Conservation (phyloP, 1,284 basidiomycete genomes). For the Meripilus lineatus region DNA sequence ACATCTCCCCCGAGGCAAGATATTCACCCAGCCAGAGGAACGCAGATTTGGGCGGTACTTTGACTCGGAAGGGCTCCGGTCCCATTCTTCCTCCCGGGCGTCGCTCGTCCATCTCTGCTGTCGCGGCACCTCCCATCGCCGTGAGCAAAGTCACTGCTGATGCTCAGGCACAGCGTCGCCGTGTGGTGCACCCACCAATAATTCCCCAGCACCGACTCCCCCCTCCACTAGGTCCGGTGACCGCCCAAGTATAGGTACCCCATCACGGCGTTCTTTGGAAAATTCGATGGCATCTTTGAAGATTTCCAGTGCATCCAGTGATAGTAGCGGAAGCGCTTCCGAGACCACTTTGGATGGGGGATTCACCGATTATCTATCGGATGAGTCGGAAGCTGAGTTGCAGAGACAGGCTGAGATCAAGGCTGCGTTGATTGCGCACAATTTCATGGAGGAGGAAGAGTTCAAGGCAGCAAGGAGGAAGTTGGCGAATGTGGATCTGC, state of each 20-base stretch:
- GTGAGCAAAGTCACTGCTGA: conserved; percentile 21
- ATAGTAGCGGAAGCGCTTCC: conserved; percentile 53
- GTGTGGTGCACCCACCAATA: conserved; percentile 7
- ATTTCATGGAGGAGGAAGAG: conserved; percentile 71
- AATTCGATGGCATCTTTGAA: conserved; percentile 36
- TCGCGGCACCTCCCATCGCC: conserved; percentile 28
- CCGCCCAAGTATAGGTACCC: conserved; percentile 11
- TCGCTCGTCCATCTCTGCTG: conserved; percentile 45
- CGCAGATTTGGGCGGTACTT: conserved; percentile 45
- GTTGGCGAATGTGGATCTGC: conserved; percentile 64
- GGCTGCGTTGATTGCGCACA: conserved; percentile 71
- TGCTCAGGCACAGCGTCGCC: conserved; percentile 24
- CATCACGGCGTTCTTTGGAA: conserved; percentile 27
- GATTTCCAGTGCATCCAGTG: conserved; percentile 40
- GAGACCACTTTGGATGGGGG: conserved; percentile 76
- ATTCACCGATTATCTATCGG: conserved; percentile 80
- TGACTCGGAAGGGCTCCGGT: conserved; percentile 37
- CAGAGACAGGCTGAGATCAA: conserved; percentile 76
- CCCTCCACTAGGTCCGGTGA: conserved; percentile 14
- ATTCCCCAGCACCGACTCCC: not conserved
- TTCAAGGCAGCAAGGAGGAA: conserved; percentile 74
- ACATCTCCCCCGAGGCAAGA: conserved; percentile 28
- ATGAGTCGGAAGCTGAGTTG: conserved; percentile 78
- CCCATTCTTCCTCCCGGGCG: conserved; percentile 20
- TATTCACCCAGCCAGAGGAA: conserved; percentile 58